Evolutionary conservation across 208 protist genomes (phyloP).

Genomic region (Naegleria lovaniensis): DNA sequence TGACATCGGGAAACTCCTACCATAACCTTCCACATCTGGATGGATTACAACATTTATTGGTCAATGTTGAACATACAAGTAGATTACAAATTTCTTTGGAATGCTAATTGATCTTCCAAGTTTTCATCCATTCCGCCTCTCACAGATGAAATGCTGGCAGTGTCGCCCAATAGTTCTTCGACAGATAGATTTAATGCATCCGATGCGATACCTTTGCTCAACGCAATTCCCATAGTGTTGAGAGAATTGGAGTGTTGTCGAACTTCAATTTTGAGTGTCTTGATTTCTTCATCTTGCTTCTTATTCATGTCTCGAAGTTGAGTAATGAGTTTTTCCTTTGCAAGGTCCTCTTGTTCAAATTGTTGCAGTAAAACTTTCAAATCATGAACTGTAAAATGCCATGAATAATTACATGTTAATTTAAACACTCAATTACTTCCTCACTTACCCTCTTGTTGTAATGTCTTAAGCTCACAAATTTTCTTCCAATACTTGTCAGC

Average conservation of each 20-base stretch:
- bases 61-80: too few relatives aligned
- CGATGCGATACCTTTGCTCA: background rate
- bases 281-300: background rate
- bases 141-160: too few relatives aligned
- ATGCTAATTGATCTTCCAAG: background rate
- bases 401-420: too few relatives aligned
- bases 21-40: too few relatives aligned
- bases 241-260: background rate
- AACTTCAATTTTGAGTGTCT: background rate
- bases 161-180: background rate
- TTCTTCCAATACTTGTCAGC: background rate
- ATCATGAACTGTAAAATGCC: background rate
- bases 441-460: slow-evolving; percentile 3
- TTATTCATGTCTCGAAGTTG: background rate
- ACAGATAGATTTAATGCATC: background rate
- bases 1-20: too few relatives aligned
- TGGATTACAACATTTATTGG: too few relatives aligned
- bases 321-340: background rate
- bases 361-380: background rate
- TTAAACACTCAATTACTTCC: too few relatives aligned
- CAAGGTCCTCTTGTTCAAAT: background rate
- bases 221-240: background rate
- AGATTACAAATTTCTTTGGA: background rate
- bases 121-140: background rate
- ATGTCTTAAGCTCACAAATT: background rate